A percentile compares a stretch with the other conserved stretches of the same genome.
Conservation (phyloP, 305 asterid genomes). For the Stenogyne calaminthoides region DNA sequence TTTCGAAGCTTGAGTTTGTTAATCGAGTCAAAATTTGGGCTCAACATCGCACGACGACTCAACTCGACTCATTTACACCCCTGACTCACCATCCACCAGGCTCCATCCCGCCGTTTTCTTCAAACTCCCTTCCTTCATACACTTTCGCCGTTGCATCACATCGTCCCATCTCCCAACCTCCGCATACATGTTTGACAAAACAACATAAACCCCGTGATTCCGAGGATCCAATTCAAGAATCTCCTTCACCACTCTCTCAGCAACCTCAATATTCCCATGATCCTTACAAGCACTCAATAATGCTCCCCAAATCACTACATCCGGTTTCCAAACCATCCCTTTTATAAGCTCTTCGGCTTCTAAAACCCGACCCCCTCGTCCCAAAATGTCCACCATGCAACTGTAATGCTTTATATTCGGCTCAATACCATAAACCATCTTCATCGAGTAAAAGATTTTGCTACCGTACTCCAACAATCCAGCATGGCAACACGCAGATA, state of each 20-base stretch:
- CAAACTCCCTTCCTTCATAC: slow-evolving; percentile 59
- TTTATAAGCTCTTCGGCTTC: slow-evolving; percentile 74
- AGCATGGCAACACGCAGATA: slow-evolving; percentile 81
- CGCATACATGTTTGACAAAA: slow-evolving; percentile 81
- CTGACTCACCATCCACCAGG: slow-evolving; percentile 40
- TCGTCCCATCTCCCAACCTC: slow-evolving; percentile 84
- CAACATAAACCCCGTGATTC: slow-evolving; percentile 71
- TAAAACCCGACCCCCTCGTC: slow-evolving; percentile 65
- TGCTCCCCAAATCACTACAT: slow-evolving; percentile 85
- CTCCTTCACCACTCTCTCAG: slow-evolving; percentile 66
- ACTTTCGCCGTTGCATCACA: slow-evolving; percentile 56
- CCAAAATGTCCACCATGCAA: slow-evolving; percentile 84
- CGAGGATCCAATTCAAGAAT: slow-evolving; percentile 64
- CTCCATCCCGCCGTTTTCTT: slow-evolving; percentile 81
- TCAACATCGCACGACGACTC: too few relatives aligned
- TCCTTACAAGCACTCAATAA: slow-evolving; percentile 71
- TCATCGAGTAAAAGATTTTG: slow-evolving; percentile 57
- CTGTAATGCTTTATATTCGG: slow-evolving; percentile 82
- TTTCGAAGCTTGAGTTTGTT: too few relatives aligned
- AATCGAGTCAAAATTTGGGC: too few relatives aligned
- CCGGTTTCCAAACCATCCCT: slow-evolving; percentile 69
- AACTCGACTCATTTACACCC: too few relatives aligned
- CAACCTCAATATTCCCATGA: slow-evolving; percentile 64
- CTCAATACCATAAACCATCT: slow-evolving; percentile 46
- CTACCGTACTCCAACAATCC: slow-evolving; percentile 70